Conservation (phyloP, 768 basidiomycete species). For the Solioccasus polychromus region DNA sequence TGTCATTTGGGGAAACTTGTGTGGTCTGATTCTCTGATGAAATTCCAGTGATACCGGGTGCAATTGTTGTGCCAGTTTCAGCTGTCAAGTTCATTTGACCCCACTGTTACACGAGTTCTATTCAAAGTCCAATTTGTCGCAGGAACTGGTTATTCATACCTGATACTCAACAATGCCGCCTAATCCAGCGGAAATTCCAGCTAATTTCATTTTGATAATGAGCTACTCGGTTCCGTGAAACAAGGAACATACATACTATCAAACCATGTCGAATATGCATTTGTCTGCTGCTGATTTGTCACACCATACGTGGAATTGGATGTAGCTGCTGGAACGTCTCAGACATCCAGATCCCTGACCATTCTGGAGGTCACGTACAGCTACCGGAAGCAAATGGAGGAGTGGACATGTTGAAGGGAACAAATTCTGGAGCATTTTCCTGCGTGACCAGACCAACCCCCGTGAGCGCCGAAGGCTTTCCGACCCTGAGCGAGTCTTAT, state of each 20-base stretch:
- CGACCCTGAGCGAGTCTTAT: constrained; percentile 35
- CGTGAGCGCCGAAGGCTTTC: constrained; percentile 53
- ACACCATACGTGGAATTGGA: constrained; percentile 43
- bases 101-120: constrained; percentile 41
- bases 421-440: constrained; percentile 48
- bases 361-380: constrained; percentile 18
- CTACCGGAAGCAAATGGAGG: constrained; percentile 39
- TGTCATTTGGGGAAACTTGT: constrained; percentile 25
- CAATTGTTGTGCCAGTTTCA: constrained; percentile 44
- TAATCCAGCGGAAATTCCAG: constrained; percentile 38
- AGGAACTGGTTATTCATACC: constrained; percentile 13
- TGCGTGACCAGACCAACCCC: constrained; percentile 66
- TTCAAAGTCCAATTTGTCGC: constrained; percentile 8
- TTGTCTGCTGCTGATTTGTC: constrained; percentile 49
- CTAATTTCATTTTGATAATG: constrained; percentile 23
- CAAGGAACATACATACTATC: constrained; percentile 34
- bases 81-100: constrained; percentile 50
- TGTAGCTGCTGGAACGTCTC: constrained; percentile 11
- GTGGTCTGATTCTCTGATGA: constrained; percentile 33
- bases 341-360: background rate
- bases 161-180: constrained; percentile 30
- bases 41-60: constrained; percentile 26
- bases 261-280: constrained; percentile 56
- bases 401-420: constrained; percentile 57
- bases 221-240: background rate